A percentile compares a stretch with the other conserved stretches of the same genome.
phyloP scores from a whole-genome alignment of 2,329 filamentous ascomycete species.

The Aspergillus calidoustus region DNA sequence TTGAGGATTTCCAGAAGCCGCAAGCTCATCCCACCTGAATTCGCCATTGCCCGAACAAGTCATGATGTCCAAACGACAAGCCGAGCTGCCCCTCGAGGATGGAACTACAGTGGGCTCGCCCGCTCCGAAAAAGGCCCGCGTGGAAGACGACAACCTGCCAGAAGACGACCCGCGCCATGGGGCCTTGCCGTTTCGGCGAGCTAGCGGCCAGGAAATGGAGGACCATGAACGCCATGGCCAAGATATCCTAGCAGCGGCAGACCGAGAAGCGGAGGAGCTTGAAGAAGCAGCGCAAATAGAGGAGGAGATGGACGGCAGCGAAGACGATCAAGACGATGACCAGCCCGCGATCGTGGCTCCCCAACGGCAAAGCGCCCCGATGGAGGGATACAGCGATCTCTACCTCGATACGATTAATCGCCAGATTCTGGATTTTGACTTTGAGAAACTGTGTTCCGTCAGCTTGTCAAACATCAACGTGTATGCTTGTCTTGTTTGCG shows the following conservation, averaged over 20 bases:
- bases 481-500: slow-evolving; percentile 95
- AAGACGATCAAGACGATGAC: slow-evolving; percentile 46
- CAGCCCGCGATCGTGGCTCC: slow-evolving; percentile 42
- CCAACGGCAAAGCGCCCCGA: slow-evolving; percentile 73
- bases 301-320: slow-evolving; percentile 32
- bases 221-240: slow-evolving; percentile 42
- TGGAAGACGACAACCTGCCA: slow-evolving; percentile 40
- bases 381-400: slow-evolving; percentile 89
- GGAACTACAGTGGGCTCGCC: slow-evolving; percentile 43
- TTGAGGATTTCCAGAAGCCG: slow-evolving; percentile 26
- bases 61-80: slow-evolving; percentile 54
- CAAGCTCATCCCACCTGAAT: slow-evolving; percentile 15
- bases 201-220: slow-evolving; percentile 38
- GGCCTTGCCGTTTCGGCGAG: slow-evolving; percentile 31
- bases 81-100: slow-evolving; percentile 48
- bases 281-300: slow-evolving; percentile 38
- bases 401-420: slow-evolving; percentile 98
- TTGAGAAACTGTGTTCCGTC: slow-evolving; percentile 96
- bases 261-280: slow-evolving; percentile 67
- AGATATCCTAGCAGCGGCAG: slow-evolving; percentile 60
- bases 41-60: slow-evolving; percentile 18
- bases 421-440: slow-evolving; percentile 93
- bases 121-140: slow-evolving; percentile 49
- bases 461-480: slow-evolving; percentile 98
- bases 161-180: slow-evolving; percentile 31